These are phyloP conservation scores for Diaporthe sp. DNA, from an alignment of 2,329 filamentous ascomycete species.

Conservation along the genomic window DNA sequence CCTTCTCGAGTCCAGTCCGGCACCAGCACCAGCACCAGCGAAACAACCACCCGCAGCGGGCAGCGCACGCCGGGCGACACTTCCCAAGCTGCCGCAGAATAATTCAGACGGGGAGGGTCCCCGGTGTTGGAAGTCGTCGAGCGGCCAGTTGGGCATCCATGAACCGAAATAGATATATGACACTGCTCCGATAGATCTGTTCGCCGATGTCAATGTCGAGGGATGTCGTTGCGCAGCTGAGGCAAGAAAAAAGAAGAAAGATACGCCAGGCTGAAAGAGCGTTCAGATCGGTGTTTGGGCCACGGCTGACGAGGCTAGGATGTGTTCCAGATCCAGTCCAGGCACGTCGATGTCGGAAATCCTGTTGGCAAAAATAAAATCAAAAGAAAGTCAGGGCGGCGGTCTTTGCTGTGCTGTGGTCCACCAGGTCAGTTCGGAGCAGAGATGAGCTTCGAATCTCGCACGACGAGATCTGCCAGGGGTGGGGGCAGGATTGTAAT, in stretches of 20 bases:
- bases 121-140: conserved; percentile 3
- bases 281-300: not conserved
- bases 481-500: conserved; percentile 16
- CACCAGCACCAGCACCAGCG: conserved; percentile 2
- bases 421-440: not conserved
- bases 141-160: conserved; percentile 15
- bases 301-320: conserved; percentile 21
- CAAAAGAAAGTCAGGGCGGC: not conserved
- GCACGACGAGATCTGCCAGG: conserved; percentile 27
- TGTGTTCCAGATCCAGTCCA: conserved; percentile 29
- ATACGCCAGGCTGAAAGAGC: not conserved
- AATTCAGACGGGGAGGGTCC: conserved; percentile 17
- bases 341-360: not conserved
- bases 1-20: not conserved
- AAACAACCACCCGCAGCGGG: conserved; percentile 8
- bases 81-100: not conserved
- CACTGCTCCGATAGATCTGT: not conserved
- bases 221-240: conserved; percentile 14
- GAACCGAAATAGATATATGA: conserved; percentile 9
- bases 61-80: conserved; percentile 9
- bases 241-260: not conserved
- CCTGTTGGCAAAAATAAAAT: not conserved
- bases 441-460: conserved; percentile 11
- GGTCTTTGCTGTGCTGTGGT: not conserved
- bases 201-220: not conserved